A percentile compares a stretch with the other conserved stretches of the same genome.
Conservation (phyloP, 257 asterid genomes). For the Avicennia marina region DNA sequence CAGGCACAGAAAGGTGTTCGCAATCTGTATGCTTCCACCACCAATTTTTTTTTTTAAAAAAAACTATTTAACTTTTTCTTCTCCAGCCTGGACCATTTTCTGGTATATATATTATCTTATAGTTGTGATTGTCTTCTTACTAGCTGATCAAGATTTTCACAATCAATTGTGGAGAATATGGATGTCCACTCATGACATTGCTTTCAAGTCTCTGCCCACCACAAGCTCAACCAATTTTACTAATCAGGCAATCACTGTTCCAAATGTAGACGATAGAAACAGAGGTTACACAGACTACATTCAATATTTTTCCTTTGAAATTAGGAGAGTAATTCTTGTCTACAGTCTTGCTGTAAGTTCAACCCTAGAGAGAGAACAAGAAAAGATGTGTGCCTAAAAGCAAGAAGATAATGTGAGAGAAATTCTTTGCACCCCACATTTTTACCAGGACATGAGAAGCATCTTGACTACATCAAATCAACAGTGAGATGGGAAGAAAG, state of each 20-base stretch:
- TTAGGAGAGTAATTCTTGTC: background rate
- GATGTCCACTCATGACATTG: constrained; percentile 43
- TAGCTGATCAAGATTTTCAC: constrained; percentile 44
- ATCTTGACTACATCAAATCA: constrained; percentile 26
- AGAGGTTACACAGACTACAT: background rate
- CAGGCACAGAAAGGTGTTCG: constrained; percentile 24
- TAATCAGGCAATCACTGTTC: background rate
- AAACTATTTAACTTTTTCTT: constrained; percentile 11
- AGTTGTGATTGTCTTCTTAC: constrained; percentile 25
- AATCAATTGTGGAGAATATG: constrained; percentile 36
- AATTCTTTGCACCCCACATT: constrained; percentile 12
- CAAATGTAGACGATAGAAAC: background rate
- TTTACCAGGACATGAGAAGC: constrained; percentile 20
- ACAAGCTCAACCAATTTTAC: background rate
- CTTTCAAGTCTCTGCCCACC: background rate
- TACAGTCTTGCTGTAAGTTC: background rate
- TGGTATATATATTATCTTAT: constrained; percentile 17
- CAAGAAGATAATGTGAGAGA: constrained; percentile 13
- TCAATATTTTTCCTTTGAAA: background rate
- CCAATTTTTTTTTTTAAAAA: constrained; percentile 8
- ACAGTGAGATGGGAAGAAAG: background rate
- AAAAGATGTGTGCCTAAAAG: background rate
- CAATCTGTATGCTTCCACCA: constrained; percentile 27
- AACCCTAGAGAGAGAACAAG: background rate
- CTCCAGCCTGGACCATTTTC: constrained; percentile 37